Conservation (phyloP, 2,329 filamentous ascomycete genomes). For the Colletotrichum sp. region DNA sequence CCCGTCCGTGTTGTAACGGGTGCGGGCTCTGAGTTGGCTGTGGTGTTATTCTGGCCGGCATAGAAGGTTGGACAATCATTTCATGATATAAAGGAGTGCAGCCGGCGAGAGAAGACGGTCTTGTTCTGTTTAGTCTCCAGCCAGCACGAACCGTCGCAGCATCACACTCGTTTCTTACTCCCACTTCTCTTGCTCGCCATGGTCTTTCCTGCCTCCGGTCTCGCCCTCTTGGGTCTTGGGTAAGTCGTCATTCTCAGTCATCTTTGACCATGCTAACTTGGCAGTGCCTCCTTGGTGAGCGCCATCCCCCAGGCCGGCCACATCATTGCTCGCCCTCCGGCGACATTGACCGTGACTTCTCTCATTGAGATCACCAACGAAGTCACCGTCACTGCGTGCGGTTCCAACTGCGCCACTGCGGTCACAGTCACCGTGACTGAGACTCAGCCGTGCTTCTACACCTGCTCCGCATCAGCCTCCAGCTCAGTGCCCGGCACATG, state of each 20-base stretch:
- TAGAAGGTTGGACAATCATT: constrained; percentile 27
- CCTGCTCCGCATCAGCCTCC: background rate
- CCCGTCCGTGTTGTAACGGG: background rate
- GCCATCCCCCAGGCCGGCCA: constrained; percentile 24
- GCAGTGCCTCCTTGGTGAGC: constrained; percentile 26
- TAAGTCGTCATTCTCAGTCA: constrained; percentile 13
- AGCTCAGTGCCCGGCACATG: background rate
- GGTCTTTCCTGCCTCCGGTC: constrained; percentile 25
- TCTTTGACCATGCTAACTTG: background rate
- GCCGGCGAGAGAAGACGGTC: constrained; percentile 8
- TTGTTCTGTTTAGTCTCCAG: background rate
- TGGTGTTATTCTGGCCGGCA: background rate
- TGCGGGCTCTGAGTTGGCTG: background rate
- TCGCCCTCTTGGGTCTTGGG: constrained; percentile 33
- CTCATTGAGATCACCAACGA: background rate
- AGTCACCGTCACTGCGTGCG: constrained; percentile 13
- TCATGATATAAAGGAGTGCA: constrained; percentile 3
- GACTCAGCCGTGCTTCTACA: constrained; percentile 31
- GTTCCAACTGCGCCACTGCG: constrained; percentile 11
- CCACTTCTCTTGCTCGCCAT: constrained; percentile 14
- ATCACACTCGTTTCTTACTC: constrained; percentile 27
- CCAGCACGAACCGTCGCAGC: background rate
- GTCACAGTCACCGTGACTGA: constrained; percentile 35
- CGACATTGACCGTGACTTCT: constrained; percentile 12
- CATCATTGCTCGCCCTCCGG: background rate